Evolutionary conservation across 2,329 filamentous ascomycete genomes (phyloP), one percentile per base, ranked within the genome.

Genomic region (Beauveria pseudobassiana): DNA sequence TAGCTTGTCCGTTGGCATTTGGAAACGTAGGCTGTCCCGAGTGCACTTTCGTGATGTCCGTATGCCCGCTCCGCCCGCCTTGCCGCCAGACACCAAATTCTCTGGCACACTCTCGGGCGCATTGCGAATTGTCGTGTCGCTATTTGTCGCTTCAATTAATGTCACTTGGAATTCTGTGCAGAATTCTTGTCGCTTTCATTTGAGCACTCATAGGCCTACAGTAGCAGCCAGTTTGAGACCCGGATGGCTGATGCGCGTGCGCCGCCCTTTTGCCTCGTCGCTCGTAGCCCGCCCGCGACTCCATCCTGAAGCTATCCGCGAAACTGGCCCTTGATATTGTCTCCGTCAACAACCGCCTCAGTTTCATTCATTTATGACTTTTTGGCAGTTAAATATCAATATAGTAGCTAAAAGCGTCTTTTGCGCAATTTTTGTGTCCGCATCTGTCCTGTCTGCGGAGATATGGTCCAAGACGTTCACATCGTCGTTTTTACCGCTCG

Each of bases 31-130:
- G 18, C 20, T 22, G 51, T 51, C 45, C 42, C 52, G 28, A 18
- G n/a, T 45, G 28, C 34, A 30, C 46, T 50, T 24, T 56, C 42
- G 30, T 51, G 14, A 43, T 48, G 38, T 30, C 43, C n/a, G n/a
- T 14, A 54, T 56, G 51, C 45, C 30, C 57, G 48, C 60, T 30
- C 55, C 49, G 53, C 54, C 51, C 42, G 50, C 46, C 49, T 62
- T 38, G 51, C 56, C 24, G 43, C 50, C 48, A 45, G 54, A 49
- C 59, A 40, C 59, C 53, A 40, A 50, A 20, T 55, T 14, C 30
- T 57, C n/a, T 61, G 64, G 63, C 68, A 64, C 68, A 64, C 70
- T 66, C 63, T 60, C 69, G 66, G 68, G 73, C 72, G 72, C 73
- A 73, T 71, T 67, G 66, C 63, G 56, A 64, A 69, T 73, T 73